Conservation (phyloP, 1,139 yeast genomes). For the Taphrina confusa region DNA sequence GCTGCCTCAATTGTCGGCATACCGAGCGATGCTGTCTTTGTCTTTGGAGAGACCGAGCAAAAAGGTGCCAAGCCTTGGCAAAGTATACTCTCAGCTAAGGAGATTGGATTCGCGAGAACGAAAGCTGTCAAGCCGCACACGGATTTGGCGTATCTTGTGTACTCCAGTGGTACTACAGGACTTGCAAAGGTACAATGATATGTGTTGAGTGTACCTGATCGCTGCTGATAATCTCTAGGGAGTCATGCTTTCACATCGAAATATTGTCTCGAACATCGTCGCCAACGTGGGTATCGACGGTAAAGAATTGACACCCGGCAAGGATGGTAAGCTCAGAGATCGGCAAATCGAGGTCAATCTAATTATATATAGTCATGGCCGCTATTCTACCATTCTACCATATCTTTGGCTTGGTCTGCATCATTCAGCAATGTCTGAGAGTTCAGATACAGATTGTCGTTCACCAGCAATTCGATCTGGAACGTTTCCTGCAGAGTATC, state of each 20-base stretch:
- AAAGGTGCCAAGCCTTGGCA: constrained; percentile 39
- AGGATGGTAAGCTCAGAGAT: constrained; percentile 14
- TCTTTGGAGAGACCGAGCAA: constrained; percentile 32
- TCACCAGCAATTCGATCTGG: constrained; percentile 36
- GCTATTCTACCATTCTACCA: constrained; percentile 34
- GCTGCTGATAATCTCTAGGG: constrained; percentile 55
- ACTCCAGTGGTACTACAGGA: constrained; percentile 79
- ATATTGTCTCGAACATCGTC: constrained; percentile 41
- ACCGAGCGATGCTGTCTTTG: constrained; percentile 15
- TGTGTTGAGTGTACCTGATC: not conserved
- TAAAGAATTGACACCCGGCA: constrained; percentile 24
- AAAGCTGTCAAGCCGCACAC: constrained; percentile 36
- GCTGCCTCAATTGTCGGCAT: constrained; percentile 42
- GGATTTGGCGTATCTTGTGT: constrained; percentile 50
- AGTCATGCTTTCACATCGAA: constrained; percentile 56
- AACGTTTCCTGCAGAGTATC: constrained; percentile 27
- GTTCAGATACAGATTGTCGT: constrained; percentile 35
- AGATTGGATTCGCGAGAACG: constrained; percentile 38
- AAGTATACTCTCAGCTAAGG: constrained; percentile 37
- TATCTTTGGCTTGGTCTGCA: constrained; percentile 37
- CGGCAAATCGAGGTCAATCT: constrained; percentile 2
- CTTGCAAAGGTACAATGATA: constrained; percentile 6
- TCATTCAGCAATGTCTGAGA: constrained; percentile 32
- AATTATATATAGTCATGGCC: not conserved
- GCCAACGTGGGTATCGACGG: constrained; percentile 37